Evolutionary conservation across 148 eudicot species (phyloP).

Genomic region (Talinum fruticosum): DNA sequence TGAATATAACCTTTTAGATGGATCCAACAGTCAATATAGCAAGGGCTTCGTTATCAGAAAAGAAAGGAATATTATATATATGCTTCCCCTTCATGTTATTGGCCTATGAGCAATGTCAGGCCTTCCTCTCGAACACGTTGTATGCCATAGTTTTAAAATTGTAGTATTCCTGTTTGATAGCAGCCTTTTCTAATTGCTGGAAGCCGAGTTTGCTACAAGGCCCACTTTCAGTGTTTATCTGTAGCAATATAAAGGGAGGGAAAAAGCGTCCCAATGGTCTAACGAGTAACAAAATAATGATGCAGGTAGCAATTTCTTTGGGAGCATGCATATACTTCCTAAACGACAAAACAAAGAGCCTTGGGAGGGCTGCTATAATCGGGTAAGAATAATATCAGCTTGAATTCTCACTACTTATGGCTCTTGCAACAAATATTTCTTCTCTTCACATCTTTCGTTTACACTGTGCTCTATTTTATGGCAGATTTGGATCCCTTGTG

Average conservation of each 20-base stretch:
- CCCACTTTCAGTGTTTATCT: too few relatives aligned
- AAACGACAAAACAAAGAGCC: conserved; percentile 80
- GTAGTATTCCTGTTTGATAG: neutral
- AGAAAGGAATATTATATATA: too few relatives aligned
- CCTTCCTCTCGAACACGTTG: neutral
- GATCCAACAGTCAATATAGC: neutral
- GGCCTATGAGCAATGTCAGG: neutral
- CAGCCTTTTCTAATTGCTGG: neutral
- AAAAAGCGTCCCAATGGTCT: neutral
- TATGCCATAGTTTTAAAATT: too few relatives aligned
- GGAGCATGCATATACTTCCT: conserved; percentile 91
- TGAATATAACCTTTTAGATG: neutral
- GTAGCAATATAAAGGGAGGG: too few relatives aligned
- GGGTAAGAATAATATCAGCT: too few relatives aligned
- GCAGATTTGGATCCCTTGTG: conserved; percentile 86
- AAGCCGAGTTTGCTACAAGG: neutral
- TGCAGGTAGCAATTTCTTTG: conserved; percentile 83
- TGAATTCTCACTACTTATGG: neutral
- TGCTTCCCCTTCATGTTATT: neutral
- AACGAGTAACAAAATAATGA: neutral
- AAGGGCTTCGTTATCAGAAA: too few relatives aligned
- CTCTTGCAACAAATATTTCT: neutral
- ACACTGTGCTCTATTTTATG: neutral
- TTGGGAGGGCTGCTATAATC: conserved; percentile 65
- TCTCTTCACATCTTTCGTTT: neutral